Percentiles rank a stretch among this genome's conserved stretches.
Conservation (phyloP, 805 yeast species). For the Saturnispora silvae region DNA sequence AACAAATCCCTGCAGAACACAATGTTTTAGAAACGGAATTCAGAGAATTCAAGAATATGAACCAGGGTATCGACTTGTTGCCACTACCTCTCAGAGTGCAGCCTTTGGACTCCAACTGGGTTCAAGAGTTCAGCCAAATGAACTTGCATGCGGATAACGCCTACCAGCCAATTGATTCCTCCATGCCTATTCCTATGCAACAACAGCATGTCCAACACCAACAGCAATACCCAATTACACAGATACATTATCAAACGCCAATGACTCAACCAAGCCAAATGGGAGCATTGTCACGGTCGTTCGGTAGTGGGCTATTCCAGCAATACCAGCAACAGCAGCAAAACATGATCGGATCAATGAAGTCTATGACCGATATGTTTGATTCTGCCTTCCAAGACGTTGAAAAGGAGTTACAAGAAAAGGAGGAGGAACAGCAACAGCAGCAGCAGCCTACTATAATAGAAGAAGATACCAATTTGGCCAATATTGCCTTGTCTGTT, state of each 20-base stretch:
- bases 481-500: conserved; percentile 30
- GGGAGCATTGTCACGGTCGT: background rate
- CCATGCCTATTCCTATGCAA: too few species aligned
- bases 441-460: background rate
- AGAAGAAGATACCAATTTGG: conserved; percentile 28
- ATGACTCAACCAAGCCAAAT: background rate
- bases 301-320: conserved; percentile 1
- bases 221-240: background rate
- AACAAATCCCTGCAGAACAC: too few species aligned
- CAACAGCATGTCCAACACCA: background rate
- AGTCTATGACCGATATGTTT: conserved; percentile 10
- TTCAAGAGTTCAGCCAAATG: conserved; percentile 6
- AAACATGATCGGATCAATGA: background rate
- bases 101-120: conserved; percentile 3
- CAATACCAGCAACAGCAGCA: too few species aligned
- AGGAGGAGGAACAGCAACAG: conserved; percentile 9
- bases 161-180: too few species aligned
- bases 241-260: background rate
- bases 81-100: too few species aligned
- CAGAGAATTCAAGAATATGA: too few species aligned
- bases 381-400: conserved; percentile 22
- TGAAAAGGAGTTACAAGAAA: conserved; percentile 17
- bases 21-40: too few species aligned
- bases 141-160: too few species aligned
- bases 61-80: too few species aligned